Base-by-base conservation (phyloP, 139 green algal genomes). In the Micractinium sp. region DNA sequence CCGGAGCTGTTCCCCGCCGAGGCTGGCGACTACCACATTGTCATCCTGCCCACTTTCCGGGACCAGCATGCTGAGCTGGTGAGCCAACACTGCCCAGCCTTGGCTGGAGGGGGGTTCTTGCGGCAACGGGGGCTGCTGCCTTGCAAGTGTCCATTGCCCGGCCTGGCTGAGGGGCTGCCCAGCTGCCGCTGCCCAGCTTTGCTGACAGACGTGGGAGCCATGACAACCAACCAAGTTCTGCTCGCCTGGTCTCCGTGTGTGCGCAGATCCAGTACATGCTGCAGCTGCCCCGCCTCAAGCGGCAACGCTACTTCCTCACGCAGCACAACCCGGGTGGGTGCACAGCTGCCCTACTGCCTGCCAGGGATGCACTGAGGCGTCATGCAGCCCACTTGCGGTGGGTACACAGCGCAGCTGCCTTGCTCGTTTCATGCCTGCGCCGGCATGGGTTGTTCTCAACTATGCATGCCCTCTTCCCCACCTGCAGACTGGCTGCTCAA, bases 1-100 rank as follows among this genome's bases (percentile, higher is more conserved):
- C 83, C 83, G 1, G 83, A 81, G 41, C 67, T 87, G 18, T 87
- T 87, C 38, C 83, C 83, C 38, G 83, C 66, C 29, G 83, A 87
- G 67, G 83, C 83, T 2, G 83, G 83, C 31, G 83, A 87, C n/a
- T 87, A 80, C 67, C 83, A 87, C 39, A 87, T 87, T 15, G 83
- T 87, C 38, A 87, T 87, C 63, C 83, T 87, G 38, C 83, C 83
- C 66, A 87, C 83, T 35, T 87, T 87, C 39, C 83, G 83, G 0
- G 83, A 87, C 83, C 67, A 87, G 67, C 83, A 87, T n/a, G 83
- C 83, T 39, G 83, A 87, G 67, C 83, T 87, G 67, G 83, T 87
- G 82, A 77, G 71, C 3, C n/a, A 2, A 4, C 47, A 9, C 9
- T 9, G 47, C 47, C 47, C 9, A 56, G 47, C 47, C 23, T 9